Evolutionary conservation across 768 basidiomycete species (phyloP), one percentile per base, ranked within the genome.

Genomic region (Trametes cubensis): DNA sequence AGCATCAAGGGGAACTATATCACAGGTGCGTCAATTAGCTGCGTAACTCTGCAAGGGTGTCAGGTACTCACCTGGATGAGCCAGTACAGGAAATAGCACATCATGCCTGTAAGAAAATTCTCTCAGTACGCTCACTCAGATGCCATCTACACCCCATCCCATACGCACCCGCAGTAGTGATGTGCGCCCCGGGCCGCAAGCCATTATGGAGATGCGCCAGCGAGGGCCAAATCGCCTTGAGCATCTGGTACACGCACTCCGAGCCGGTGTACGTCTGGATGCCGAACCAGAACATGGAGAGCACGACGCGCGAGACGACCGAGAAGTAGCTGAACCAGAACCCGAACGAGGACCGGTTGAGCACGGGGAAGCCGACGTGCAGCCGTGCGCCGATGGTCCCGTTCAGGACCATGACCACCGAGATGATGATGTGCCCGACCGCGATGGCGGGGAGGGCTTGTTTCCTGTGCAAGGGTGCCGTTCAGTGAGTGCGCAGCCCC

Each of bases 271-370:
- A 66, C 50, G 85, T 86, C 79, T 88, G 88, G 18, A 90, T 81
- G 6, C 85, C 85, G 61, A 90, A 90, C 90, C 92, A 94, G 72
- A 93, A 90, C 81, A 92, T 83, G 40, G 89, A 80, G 23, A 94
- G 81, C 20, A 92, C 75, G 46, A 86, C 82, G 21, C 92, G 84
- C 66, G 89, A 91, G 60, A 94, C 71, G 48, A 95, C 89, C 60
- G 84, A 86, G 73, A 94, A 94, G 75, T 92, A 94, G 70, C 90
- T 90, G 68, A 94, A 83, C 85, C 89, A 94, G 76, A 93, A 94
- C 2, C 94, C 93, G 67, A 94, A 91, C 0, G 89, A 92, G 2
- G 92, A 92, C 17, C 93, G 81, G 66, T 88, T 91, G n/a, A 93
- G 78, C 52, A 94, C 82, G 0, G 85, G 81, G 71, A 93, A 93